These are phyloP conservation scores for Phellopilus nigrolimitatus DNA, from an alignment of 1,284 basidiomycete species.

Conservation along the genomic window DNA sequence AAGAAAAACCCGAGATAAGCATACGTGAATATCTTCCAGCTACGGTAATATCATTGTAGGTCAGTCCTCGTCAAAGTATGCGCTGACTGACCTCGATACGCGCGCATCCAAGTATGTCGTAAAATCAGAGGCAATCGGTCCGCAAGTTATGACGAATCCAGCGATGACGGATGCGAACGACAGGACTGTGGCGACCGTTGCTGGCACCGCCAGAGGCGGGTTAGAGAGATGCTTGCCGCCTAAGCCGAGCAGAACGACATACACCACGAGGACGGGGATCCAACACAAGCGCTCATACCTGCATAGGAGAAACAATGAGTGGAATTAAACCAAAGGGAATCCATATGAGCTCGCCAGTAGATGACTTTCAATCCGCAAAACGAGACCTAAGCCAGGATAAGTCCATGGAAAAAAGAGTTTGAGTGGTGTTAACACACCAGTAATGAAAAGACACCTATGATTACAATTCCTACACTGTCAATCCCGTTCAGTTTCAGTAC, in stretches of 20 bases:
- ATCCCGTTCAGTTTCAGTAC: too few species aligned
- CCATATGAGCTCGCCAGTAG: constrained; percentile 30
- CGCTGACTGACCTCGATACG: too few species aligned
- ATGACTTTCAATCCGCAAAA: too few species aligned
- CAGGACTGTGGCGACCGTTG: constrained; percentile 45
- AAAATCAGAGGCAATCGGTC: too few species aligned
- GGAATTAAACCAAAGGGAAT: not conserved
- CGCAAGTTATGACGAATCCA: too few species aligned
- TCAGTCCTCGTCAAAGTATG: not conserved
- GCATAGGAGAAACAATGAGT: not conserved
- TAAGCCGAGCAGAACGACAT: constrained; percentile 71
- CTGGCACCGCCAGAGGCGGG: constrained; percentile 40
- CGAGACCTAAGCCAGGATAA: constrained; percentile 47
- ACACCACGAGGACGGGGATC: too few species aligned
- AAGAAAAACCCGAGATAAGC: constrained; percentile 73
- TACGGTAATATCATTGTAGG: too few species aligned
- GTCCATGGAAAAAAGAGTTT: constrained; percentile 2
- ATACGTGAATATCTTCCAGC: too few species aligned
- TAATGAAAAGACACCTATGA: constrained; percentile 75
- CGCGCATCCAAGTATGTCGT: too few species aligned
- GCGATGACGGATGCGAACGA: too few species aligned
- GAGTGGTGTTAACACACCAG: constrained; percentile 41
- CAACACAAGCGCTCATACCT: too few species aligned
- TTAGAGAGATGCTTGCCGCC: constrained; percentile 61
- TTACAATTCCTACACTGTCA: constrained; percentile 88